Evolutionary conservation across 1,139 yeast species (phyloP).

Genomic region (Candida neerlandica): DNA sequence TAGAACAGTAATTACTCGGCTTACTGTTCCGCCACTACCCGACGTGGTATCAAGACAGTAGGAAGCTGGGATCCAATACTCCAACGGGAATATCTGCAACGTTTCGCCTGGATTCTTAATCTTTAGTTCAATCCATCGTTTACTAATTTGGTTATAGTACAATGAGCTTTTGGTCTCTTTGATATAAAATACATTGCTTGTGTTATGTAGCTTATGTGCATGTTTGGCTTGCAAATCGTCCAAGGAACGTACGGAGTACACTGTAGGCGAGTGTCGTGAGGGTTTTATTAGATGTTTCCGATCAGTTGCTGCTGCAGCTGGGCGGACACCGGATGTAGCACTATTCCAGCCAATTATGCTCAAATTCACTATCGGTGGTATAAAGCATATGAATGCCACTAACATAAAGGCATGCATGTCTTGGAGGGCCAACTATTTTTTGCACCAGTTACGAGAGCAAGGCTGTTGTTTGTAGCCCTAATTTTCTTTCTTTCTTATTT

Average conservation of each 20-base stretch:
- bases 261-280: neutral
- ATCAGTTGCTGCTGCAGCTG: neutral
- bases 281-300: neutral
- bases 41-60: constrained; percentile 15
- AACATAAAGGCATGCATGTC: neutral
- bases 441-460: too few species aligned
- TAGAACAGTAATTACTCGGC: constrained; percentile 9
- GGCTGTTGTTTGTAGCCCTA: too few species aligned
- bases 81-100: constrained; percentile 4
- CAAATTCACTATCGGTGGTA: neutral
- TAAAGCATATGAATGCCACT: neutral
- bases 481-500: too few species aligned
- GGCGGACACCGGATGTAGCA: too few species aligned
- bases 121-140: constrained; percentile 12
- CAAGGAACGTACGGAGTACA: constrained; percentile 13
- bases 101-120: constrained; percentile 1
- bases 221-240: constrained; percentile 12
- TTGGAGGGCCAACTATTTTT: too few species aligned
- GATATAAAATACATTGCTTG: constrained; percentile 13
- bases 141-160: constrained; percentile 9
- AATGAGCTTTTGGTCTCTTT: constrained; percentile 15
- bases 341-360: too few species aligned
- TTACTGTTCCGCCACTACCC: constrained; percentile 16
- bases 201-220: constrained; percentile 10
- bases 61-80: constrained; percentile 17